A percentile compares a stretch with the other conserved stretches of the same genome.
These are phyloP conservation scores for Stachybotrys elegans DNA, from an alignment of 2,329 filamentous ascomycete species.

Conservation along the genomic window DNA sequence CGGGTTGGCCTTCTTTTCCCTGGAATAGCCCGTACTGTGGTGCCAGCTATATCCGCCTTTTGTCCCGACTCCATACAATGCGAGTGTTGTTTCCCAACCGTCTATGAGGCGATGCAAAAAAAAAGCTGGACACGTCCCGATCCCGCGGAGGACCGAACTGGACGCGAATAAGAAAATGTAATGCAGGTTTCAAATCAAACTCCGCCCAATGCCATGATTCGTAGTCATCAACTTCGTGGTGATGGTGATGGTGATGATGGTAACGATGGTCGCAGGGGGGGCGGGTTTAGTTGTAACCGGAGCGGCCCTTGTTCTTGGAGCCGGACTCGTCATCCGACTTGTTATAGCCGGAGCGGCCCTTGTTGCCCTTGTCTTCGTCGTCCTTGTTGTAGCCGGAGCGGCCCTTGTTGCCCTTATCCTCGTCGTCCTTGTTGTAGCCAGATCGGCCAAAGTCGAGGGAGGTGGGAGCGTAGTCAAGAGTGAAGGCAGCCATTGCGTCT, in stretches of 20 bases:
- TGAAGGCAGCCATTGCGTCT: conserved; percentile 23
- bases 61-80: conserved; percentile 1
- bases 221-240: no score
- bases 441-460: conserved; percentile 32
- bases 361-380: conserved; percentile 19
- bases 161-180: conserved; percentile 11
- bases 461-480: conserved; percentile 17
- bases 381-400: conserved; percentile 32
- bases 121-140: no score
- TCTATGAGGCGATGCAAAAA: background rate
- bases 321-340: conserved; percentile 26
- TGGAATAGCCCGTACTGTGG: background rate
- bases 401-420: conserved; percentile 21
- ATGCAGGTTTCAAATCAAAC: conserved; percentile 13
- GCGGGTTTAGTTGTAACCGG: conserved; percentile 40
- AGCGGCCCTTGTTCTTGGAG: conserved; percentile 33
- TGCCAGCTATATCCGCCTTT: background rate
- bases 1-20: conserved; percentile 6
- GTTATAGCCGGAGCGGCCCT: conserved; percentile 38
- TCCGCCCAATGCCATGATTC: conserved; percentile 7
- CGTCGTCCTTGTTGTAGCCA: conserved; percentile 36
- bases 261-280: background rate
- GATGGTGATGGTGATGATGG: no score
- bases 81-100: conserved; percentile 1
- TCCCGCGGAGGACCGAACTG: no score